These are phyloP conservation scores for Blastobotrys peoriensis DNA, from an alignment of 805 yeast species.

Conservation along the genomic window DNA sequence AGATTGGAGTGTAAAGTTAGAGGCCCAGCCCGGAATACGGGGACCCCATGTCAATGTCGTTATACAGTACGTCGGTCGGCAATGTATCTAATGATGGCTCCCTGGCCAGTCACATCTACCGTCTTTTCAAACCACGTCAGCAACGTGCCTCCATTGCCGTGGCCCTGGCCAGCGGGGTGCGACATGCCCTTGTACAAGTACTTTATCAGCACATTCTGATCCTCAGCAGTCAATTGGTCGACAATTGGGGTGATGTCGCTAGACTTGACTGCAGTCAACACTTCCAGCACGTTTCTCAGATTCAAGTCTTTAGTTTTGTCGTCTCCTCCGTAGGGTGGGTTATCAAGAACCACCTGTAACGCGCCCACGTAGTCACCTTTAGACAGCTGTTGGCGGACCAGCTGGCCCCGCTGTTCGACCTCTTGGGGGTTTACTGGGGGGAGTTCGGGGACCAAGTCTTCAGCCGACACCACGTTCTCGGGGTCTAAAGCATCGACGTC, in stretches of 20 bases:
- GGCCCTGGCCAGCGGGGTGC: slow-evolving; percentile 52
- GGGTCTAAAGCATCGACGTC: slow-evolving; percentile 90
- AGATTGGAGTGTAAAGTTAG: no score
- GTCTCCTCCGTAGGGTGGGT: slow-evolving; percentile 80
- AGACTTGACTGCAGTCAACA: slow-evolving; percentile 60
- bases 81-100: slow-evolving; percentile 79
- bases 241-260: slow-evolving; percentile 62
- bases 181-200: slow-evolving; percentile 84
- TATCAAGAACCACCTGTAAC: slow-evolving; percentile 52
- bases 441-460: slow-evolving; percentile 57
- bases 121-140: slow-evolving; percentile 91
- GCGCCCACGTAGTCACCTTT: slow-evolving; percentile 71
- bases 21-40: no score
- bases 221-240: slow-evolving; percentile 50
- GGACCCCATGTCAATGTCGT: no score
- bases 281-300: slow-evolving; percentile 56
- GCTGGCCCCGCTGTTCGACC: slow-evolving; percentile 47
- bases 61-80: slow-evolving; percentile 78
- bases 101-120: slow-evolving; percentile 77
- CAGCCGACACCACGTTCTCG: slow-evolving; percentile 56
- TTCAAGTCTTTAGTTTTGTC: slow-evolving; percentile 46
- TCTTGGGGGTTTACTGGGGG: slow-evolving; percentile 47
- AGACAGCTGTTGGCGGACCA: slow-evolving; percentile 56
- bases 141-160: slow-evolving; percentile 78
- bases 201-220: slow-evolving; percentile 74